These are phyloP conservation scores for Flaveria bidentis DNA, from an alignment of 129 eudicot species.

Conservation along the genomic window DNA sequence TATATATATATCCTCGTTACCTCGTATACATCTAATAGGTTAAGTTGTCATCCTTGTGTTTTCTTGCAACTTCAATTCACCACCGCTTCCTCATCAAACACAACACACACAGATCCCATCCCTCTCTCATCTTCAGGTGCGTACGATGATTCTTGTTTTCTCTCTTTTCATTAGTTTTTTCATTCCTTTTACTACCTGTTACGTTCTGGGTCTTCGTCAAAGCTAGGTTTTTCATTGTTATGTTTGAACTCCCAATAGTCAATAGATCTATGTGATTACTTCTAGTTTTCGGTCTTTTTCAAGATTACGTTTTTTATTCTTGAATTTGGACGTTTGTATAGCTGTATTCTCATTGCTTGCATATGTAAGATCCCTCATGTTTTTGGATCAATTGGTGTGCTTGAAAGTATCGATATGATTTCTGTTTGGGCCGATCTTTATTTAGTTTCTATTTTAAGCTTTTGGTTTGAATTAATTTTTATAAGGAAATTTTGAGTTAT, in stretches of 20 bases:
- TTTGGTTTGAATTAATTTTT: neutral
- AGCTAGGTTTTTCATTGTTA: neutral
- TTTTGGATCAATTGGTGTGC: neutral
- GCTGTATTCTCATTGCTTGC: neutral
- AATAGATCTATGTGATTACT: conserved; percentile 20
- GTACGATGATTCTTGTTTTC: neutral
- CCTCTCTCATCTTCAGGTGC: conserved; percentile 17
- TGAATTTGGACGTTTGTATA: conserved; percentile 14
- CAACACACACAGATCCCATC: conserved; percentile 1
- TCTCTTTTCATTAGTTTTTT: neutral
- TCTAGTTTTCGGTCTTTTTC: neutral
- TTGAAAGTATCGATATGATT: conserved; percentile 4
- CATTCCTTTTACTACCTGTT: neutral
- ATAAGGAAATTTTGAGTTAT: neutral
- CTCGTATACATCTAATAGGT: neutral
- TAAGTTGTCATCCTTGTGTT: neutral
- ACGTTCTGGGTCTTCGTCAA: conserved; percentile 2
- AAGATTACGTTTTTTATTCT: conserved; percentile 3
- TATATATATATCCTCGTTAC: neutral
- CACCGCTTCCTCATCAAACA: neutral
- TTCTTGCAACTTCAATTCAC: neutral
- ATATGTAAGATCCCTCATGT: conserved; percentile 8
- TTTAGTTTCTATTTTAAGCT: conserved; percentile 2
- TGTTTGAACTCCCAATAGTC: neutral
- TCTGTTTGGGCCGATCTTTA: conserved; percentile 16